phyloP scores from a whole-genome alignment of 129 eudicot genomes.

The Tagetes erecta region DNA sequence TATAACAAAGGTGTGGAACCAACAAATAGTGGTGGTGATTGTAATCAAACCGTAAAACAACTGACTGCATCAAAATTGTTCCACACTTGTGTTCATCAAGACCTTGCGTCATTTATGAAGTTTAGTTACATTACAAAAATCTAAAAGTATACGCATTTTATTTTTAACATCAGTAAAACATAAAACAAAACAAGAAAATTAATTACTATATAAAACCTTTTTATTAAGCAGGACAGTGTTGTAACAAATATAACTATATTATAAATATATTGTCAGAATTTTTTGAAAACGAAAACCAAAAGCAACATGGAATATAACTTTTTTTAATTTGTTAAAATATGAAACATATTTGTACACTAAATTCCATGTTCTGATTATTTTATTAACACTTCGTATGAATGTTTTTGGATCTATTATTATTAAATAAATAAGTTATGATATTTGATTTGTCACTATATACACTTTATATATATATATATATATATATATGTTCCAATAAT shows the following conservation, averaged over 20 bases:
- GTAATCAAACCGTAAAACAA: too few species aligned
- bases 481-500: conserved; percentile 35
- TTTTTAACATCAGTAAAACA: too few species aligned
- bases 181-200: too few species aligned
- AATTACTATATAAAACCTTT: neutral
- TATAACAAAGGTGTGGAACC: too few species aligned
- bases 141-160: too few species aligned
- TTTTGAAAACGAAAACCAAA: neutral
- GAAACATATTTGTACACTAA: conserved; percentile 20
- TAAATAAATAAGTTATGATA: neutral
- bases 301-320: neutral
- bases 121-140: too few species aligned
- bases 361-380: conserved; percentile 27
- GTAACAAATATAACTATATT: neutral
- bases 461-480: too few species aligned
- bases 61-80: too few species aligned
- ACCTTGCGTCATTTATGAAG: too few species aligned
- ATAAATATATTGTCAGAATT: neutral
- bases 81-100: too few species aligned
- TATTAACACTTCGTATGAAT: conserved; percentile 17
- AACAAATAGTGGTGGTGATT: too few species aligned
- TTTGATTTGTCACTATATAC: conserved; percentile 51
- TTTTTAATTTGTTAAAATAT: conserved; percentile 9
- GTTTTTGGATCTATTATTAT: conserved; percentile 24
- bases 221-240: neutral